Conservation (phyloP, 2,329 filamentous ascomycete genomes). For the Scorias spongiosa region DNA sequence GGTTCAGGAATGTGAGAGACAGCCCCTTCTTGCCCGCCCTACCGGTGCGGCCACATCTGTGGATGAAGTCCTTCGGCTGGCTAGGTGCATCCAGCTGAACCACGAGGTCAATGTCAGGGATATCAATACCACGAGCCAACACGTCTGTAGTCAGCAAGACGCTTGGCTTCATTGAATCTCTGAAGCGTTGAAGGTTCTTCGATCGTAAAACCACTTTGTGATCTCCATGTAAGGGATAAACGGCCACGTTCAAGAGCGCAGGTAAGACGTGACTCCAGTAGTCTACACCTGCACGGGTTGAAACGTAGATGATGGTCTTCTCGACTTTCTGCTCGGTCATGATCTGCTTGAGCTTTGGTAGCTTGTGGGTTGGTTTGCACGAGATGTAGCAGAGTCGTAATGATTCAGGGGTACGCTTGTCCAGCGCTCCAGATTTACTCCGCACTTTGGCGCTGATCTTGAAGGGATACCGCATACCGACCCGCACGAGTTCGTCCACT, state of each 20-base stretch:
- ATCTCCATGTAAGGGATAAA: conserved; percentile 83
- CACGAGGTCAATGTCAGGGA: conserved; percentile 80
- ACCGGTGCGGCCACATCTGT: conserved; percentile 49
- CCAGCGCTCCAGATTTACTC: conserved; percentile 55
- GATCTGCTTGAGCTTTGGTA: conserved; percentile 57
- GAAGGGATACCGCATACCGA: conserved; percentile 84
- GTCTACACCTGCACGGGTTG: conserved; percentile 86
- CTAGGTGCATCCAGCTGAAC: conserved; percentile 74
- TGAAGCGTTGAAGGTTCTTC: conserved; percentile 73
- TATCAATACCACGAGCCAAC: conserved; percentile 78
- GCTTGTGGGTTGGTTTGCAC: conserved; percentile 61
- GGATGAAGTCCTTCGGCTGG: conserved; percentile 72
- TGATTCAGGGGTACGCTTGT: conserved; percentile 79
- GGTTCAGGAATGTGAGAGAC: conserved; percentile 71
- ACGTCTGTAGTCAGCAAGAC: conserved; percentile 87
- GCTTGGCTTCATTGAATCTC: conserved; percentile 57
- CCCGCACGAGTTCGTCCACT: conserved; percentile 79
- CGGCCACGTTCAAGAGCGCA: conserved; percentile 49
- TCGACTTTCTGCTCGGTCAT: conserved; percentile 50
- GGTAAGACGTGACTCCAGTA: conserved; percentile 79
- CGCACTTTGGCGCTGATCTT: conserved; percentile 91
- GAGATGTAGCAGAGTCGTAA: conserved; percentile 80
- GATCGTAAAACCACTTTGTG: conserved; percentile 75
- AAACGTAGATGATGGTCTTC: conserved; percentile 81
- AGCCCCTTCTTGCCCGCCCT: conserved; percentile 56